Percentiles rank a stretch among this genome's conserved stretches.
Evolutionary conservation across 1,284 basidiomycete genomes (phyloP).

Genomic region (Ceratorhiza oryzae-sativae): DNA sequence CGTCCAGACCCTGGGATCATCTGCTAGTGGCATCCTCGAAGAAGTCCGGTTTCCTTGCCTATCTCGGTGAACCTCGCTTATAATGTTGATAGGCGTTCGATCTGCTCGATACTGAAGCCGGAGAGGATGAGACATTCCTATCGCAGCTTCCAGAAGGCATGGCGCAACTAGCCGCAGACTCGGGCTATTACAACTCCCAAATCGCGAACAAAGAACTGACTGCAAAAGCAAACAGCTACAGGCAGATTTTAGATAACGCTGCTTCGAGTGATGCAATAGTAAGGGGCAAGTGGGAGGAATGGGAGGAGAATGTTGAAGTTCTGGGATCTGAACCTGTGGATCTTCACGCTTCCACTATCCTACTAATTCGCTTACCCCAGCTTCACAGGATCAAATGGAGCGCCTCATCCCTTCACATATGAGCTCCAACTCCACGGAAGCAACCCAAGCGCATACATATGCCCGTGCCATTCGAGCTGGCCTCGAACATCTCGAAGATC

Average conservation of each 20-base stretch:
- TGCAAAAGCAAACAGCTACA: constrained; percentile 73
- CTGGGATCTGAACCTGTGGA: constrained; percentile 76
- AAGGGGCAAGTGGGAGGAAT: constrained; percentile 83
- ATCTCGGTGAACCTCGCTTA: neutral
- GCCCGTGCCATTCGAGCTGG: constrained; percentile 78
- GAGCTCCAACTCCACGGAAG: constrained; percentile 47
- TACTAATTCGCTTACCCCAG: neutral
- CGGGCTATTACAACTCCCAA: constrained; percentile 61
- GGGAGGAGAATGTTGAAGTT: constrained; percentile 75
- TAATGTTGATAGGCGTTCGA: constrained; percentile 72
- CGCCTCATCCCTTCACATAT: constrained; percentile 16
- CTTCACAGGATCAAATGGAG: constrained; percentile 25
- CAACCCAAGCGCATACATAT: constrained; percentile 60
- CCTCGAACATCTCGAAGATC: constrained; percentile 82
- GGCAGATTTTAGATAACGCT: constrained; percentile 75
- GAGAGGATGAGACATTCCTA: constrained; percentile 75
- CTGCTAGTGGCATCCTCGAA: constrained; percentile 70
- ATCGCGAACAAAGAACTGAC: constrained; percentile 80
- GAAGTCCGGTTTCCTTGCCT: constrained; percentile 61
- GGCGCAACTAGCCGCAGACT: constrained; percentile 55
- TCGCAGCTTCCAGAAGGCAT: constrained; percentile 56
- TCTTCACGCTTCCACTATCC: neutral
- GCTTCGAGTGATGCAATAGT: constrained; percentile 77
- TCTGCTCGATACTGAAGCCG: constrained; percentile 86
- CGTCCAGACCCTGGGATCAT: constrained; percentile 70